These are phyloP conservation scores for Centella asiatica DNA, from an alignment of 129 eudicot genomes.

Conservation along the genomic window DNA sequence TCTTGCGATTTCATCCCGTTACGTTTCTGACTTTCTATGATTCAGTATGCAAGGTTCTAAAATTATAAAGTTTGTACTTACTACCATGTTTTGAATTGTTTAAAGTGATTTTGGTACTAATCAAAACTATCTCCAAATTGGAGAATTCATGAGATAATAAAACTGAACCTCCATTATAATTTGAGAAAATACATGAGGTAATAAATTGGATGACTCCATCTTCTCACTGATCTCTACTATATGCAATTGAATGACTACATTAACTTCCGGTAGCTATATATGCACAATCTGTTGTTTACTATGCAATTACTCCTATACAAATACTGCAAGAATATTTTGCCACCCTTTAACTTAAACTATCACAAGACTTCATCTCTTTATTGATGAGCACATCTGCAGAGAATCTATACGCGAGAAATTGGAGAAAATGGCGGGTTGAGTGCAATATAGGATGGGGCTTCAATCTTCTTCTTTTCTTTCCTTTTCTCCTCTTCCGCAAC, in stretches of 20 bases:
- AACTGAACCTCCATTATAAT: no score
- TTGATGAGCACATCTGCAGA: neutral
- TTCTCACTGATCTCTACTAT: constrained; percentile 21
- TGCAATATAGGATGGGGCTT: constrained; percentile 39
- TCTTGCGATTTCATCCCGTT: no score
- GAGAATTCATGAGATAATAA: no score
- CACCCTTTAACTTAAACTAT: neutral
- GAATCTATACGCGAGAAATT: constrained; percentile 56
- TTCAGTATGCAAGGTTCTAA: no score
- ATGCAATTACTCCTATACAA: constrained; percentile 10
- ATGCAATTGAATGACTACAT: no score
- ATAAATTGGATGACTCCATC: neutral
- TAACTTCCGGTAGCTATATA: no score
- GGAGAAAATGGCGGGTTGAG: constrained; percentile 80
- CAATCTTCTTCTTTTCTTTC: constrained; percentile 27
- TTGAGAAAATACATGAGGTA: no score
- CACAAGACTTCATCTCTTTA: neutral
- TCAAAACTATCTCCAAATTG: no score
- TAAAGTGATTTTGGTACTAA: no score
- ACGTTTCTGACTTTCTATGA: no score
- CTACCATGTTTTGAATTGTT: no score
- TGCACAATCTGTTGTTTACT: constrained; percentile 18
- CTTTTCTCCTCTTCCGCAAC: constrained; percentile 56
- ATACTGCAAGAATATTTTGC: neutral
- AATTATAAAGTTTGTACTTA: no score